Evolutionary conservation across 192 early-diverging fungal species (phyloP).

Genomic region (Coemansia sp.): DNA sequence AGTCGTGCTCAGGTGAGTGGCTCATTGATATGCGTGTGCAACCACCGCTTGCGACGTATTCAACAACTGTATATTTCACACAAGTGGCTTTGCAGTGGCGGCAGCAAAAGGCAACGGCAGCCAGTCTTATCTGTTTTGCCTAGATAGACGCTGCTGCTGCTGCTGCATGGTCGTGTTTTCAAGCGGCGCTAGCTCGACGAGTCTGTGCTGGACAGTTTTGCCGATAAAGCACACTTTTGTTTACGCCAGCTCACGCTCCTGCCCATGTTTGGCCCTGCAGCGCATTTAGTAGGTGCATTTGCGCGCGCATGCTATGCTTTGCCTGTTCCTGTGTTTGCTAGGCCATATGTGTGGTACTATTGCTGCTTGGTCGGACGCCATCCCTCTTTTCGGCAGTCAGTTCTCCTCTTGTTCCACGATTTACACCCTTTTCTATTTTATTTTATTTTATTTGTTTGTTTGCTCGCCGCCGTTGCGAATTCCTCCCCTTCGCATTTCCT

Average conservation of each 20-base stretch:
- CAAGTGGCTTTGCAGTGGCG: constrained; percentile 5
- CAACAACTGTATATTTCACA: background rate
- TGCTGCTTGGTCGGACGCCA: background rate
- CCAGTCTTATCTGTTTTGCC: background rate
- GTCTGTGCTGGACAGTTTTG: background rate
- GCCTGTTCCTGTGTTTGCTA: background rate
- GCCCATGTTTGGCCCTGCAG: background rate
- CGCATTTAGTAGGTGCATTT: constrained; percentile 3
- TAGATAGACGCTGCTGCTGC: background rate
- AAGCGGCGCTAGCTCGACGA: background rate
- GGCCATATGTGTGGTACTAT: background rate
- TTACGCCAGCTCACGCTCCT: no score
- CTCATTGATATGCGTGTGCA: background rate
- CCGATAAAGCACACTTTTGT: no score
- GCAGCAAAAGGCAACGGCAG: background rate
- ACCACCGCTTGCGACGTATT: background rate
- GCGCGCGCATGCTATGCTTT: background rate
- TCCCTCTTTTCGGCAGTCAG: constrained; percentile 4
- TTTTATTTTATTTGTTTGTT: constrained; percentile 7
- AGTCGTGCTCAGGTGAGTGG: constrained; percentile 32
- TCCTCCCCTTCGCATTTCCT: constrained; percentile 8
- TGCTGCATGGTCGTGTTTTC: background rate
- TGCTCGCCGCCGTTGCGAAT: constrained; percentile 2
- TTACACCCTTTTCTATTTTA: constrained; percentile 3
- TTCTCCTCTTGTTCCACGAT: constrained; percentile 3